Percentiles rank a stretch among this genome's conserved stretches.
Evolutionary conservation across 1,284 basidiomycete species (phyloP).

Genomic region (Cryptococcus sp.): DNA sequence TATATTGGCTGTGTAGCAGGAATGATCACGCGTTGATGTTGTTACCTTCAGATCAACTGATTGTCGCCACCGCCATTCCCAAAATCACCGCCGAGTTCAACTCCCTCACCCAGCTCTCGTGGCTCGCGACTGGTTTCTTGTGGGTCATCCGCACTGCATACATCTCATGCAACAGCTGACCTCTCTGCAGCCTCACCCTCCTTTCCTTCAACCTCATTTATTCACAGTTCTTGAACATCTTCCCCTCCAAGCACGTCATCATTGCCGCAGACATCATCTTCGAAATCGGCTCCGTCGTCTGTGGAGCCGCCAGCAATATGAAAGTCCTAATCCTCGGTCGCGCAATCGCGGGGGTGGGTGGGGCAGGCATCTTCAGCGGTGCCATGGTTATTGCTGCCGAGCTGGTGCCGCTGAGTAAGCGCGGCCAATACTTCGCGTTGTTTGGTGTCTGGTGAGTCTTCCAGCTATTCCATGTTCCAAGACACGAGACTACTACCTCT

Average conservation of each 20-base stretch:
- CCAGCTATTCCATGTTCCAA: too few species aligned
- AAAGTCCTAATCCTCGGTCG: slow-evolving; percentile 54
- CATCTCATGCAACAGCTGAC: slow-evolving; percentile 5
- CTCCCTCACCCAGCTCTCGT: slow-evolving; percentile 51
- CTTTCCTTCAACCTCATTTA: slow-evolving; percentile 50
- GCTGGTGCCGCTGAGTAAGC: slow-evolving; percentile 39
- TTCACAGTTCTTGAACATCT: slow-evolving; percentile 48
- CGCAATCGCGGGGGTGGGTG: slow-evolving; percentile 54
- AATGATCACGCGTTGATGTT: not conserved
- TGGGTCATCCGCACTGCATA: slow-evolving; percentile 11
- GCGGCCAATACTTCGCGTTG: slow-evolving; percentile 39
- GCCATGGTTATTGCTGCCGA: slow-evolving; percentile 48
- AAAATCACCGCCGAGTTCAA: slow-evolving; percentile 49
- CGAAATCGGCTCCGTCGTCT: slow-evolving; percentile 56
- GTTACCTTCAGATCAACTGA: slow-evolving; percentile 45
- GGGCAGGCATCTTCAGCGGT: slow-evolving; percentile 53
- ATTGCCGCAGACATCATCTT: slow-evolving; percentile 53
- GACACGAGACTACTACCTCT: too few species aligned
- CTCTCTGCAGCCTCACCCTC: slow-evolving; percentile 39
- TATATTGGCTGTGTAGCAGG: not conserved
- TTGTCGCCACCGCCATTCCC: slow-evolving; percentile 50
- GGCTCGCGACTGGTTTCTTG: slow-evolving; percentile 48
- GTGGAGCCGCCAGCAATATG: slow-evolving; percentile 54
- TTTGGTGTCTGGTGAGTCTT: slow-evolving; percentile 35
- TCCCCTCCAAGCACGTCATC: slow-evolving; percentile 51